Evolutionary conservation across 1,284 basidiomycete genomes (phyloP).

Genomic region (Melampsora larici-populina): DNA sequence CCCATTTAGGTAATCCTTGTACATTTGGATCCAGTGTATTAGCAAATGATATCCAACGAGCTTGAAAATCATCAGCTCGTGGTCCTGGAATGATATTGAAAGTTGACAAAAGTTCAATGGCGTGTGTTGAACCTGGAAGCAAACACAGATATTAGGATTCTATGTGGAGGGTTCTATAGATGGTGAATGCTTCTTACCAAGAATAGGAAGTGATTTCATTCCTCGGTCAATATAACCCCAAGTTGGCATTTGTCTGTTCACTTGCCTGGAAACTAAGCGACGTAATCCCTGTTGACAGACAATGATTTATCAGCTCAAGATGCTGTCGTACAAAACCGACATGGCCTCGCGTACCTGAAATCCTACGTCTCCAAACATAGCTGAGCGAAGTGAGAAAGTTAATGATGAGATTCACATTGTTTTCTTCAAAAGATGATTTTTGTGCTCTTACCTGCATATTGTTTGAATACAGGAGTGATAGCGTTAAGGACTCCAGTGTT

Average conservation of each 20-base stretch:
- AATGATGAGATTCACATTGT: too few species aligned
- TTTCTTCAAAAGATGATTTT: too few species aligned
- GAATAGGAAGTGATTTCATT: not conserved
- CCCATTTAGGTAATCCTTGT: slow-evolving; percentile 14
- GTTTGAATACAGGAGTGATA: slow-evolving; percentile 36
- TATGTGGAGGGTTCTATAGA: not conserved
- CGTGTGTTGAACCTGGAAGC: slow-evolving; percentile 29
- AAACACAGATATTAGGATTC: not conserved
- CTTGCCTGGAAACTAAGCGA: not conserved
- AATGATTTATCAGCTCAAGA: not conserved
- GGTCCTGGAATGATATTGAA: slow-evolving; percentile 19
- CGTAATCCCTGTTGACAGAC: not conserved
- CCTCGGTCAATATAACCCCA: slow-evolving; percentile 10
- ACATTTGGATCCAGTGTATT: slow-evolving; percentile 28
- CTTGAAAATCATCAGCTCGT: slow-evolving; percentile 16
- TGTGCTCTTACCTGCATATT: slow-evolving; percentile 26
- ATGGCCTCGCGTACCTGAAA: slow-evolving; percentile 18
- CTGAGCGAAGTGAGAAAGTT: not conserved
- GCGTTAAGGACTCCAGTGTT: slow-evolving; percentile 13
- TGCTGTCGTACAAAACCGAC: too few species aligned
- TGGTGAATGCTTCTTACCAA: slow-evolving; percentile 17
- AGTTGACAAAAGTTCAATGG: not conserved
- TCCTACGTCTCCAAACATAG: slow-evolving; percentile 29
- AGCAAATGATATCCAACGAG: slow-evolving; percentile 25
- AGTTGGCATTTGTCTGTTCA: not conserved